phyloP scores from a whole-genome alignment of 202 grass and related monocot genomes.

The Miscanthus sacchariflorus region DNA sequence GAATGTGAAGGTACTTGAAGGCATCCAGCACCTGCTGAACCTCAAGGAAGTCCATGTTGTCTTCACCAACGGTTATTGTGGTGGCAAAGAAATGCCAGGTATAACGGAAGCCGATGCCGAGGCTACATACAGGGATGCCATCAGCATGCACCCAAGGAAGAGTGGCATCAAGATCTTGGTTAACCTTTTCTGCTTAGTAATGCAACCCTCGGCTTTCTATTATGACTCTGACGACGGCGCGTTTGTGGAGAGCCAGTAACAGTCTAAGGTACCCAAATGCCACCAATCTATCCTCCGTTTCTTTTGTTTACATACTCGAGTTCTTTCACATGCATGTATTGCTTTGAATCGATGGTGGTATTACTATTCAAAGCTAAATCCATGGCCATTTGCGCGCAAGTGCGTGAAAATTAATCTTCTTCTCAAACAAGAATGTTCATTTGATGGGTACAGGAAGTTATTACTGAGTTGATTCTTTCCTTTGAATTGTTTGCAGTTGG shows the following conservation, averaged over 20 bases:
- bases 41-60: slow-evolving; percentile 12
- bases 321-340: not conserved
- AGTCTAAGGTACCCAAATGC: not conserved
- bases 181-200: slow-evolving; percentile 3
- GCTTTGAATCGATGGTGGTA: too few species aligned
- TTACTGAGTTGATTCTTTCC: too few species aligned
- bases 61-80: not conserved
- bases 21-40: not conserved
- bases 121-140: not conserved
- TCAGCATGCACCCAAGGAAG: not conserved
- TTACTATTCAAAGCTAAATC: too few species aligned
- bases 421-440: too few species aligned
- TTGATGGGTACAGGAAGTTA: too few species aligned
- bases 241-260: not conserved
- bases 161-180: not conserved
- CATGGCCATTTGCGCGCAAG: too few species aligned
- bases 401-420: too few species aligned
- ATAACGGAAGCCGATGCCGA: not conserved
- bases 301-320: not conserved
- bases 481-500: too few species aligned
- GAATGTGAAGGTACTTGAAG: not conserved
- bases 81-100: not conserved
- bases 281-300: not conserved
- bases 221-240: not conserved
- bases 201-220: not conserved